Base-by-base conservation (phyloP, 495 filamentous ascomycete species). In the Bathelium albidoporum region DNA sequence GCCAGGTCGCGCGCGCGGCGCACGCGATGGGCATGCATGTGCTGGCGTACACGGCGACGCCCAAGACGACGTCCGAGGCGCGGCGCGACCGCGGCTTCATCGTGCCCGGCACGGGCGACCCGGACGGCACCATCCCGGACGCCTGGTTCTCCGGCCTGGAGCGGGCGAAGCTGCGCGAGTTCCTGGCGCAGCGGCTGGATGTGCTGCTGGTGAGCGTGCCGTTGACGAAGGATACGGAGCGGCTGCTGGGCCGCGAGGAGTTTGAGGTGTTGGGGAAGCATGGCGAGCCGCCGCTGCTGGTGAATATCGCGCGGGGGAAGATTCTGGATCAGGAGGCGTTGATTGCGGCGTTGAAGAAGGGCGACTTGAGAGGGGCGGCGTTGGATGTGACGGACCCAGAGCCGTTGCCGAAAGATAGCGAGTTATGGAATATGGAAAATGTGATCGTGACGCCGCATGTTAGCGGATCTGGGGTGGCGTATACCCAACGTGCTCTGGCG, bases 341-440 rank as follows among this genome's bases (percentile, higher is more conserved):
- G 31, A 76, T 93, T 14, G 75, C 74, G 0, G 84, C 89, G 2
- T 73, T 90, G 14, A 78, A 86, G 62, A 65, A 64, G 12, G 70
- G 68, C 43, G 69, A 65, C 59, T 73, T 96, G 58, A 78, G 83
- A 31, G 90, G 89, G 24, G 83, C 90, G 11, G 89, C 89, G 52
- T 72, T 95, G 44, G 91, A 96, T 75, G 91, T 95, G 0, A 89
- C 90, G 39, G 90, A 94, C 61, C 89, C 89, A 0, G 91, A 96
- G 69, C 91, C 91, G 0, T 70, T 96, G 66, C 88, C 89, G 0
- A 64, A 76, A 29, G 85, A 87, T 11, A 81, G 86, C 72, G 81
- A 85, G 62, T 72, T 96, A 34, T 94, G 89, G 84, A 82, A 80
- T n/a, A 75, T 85, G 67, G 79, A 83, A 63, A 91, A 93, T 76